A percentile compares a stretch with the other conserved stretches of the same genome.
These are phyloP conservation scores for Cercophora samala DNA, from an alignment of 495 filamentous ascomycete species.

Conservation along the genomic window DNA sequence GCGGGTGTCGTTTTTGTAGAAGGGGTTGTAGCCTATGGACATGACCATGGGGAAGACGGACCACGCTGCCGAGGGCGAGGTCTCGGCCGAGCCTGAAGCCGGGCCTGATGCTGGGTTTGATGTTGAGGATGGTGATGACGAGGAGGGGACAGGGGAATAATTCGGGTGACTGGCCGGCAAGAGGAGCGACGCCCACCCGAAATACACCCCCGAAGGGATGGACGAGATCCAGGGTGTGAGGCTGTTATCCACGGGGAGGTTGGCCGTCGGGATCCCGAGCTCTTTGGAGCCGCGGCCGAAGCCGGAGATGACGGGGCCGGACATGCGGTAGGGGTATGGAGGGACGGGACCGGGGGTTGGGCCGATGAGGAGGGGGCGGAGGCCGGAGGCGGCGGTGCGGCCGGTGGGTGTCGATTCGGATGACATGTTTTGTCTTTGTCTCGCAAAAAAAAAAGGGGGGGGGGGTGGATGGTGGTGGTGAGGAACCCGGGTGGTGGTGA, in stretches of 20 bases:
- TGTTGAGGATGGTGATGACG: background rate
- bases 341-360: conserved; percentile 63
- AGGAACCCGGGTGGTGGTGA: no score
- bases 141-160: conserved; percentile 8
- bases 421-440: background rate
- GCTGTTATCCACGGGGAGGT: conserved; percentile 76
- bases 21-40: conserved; percentile 93
- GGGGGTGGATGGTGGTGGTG: background rate
- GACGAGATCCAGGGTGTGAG: conserved; percentile 64
- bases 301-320: conserved; percentile 82
- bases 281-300: conserved; percentile 93
- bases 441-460: no score
- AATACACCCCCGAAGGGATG: conserved; percentile 80
- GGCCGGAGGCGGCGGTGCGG: background rate
- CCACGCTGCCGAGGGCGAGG: no score
- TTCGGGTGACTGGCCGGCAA: conserved; percentile 47
- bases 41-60: conserved; percentile 80
- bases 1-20: conserved; percentile 81
- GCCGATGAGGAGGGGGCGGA: conserved; percentile 63
- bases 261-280: conserved; percentile 95
- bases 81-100: no score
- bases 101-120: conserved; percentile 12
- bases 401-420: background rate
- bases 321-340: conserved; percentile 78
- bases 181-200: conserved; percentile 72